Evolutionary conservation across 2,329 filamentous ascomycete species (phyloP), one percentile per base, ranked within the genome.

Genomic region (Xylaria sp.): DNA sequence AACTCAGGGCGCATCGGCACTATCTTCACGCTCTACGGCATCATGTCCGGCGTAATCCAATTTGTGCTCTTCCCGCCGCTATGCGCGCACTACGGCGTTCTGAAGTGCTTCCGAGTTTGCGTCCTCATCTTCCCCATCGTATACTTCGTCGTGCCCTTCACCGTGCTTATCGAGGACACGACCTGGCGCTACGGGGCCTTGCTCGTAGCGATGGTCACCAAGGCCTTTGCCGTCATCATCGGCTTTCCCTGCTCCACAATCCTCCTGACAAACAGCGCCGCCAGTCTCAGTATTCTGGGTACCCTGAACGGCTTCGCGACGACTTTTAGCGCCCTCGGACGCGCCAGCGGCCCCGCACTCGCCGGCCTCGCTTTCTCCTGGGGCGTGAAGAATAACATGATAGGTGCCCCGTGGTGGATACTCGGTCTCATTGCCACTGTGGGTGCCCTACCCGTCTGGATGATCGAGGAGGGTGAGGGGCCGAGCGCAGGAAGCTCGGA

Each of bases 221-320:
- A 97, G 77, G 90, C 91, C 10, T 85, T 92, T 61, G 87, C 86
- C 44, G 89, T 90, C 66, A 96, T 96, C 70, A 90, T 97, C 74
- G 91, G 91, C 0, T 97, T 97, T 77, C 95, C 96, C 0, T 96
- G 92, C 74, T 90, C 87, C 29, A 97, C 93, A 5, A 97, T 98
- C 72, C 84, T 98, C 54, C 86, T 98, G 42, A 97, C 94, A 31
- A 97, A 97, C 79, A 93, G 90, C 10, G 93, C 93, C 4, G 80
- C 85, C 0, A 94, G 90, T 61, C 81, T 97, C 17, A 83, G 86
- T 49, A 87, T 97, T 10, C 85, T 98, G 5, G 94, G 94, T 1
- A 97, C 94, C 0, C 81, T 98, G 62, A 98, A 98, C 75, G 96
- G 95, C 2, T 89, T 97, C 68, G 94, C 93, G 0, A 97, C 94